Percentiles rank a stretch among this genome's conserved stretches.
Conservation (phyloP, 2,329 filamentous ascomycete genomes). For the Pseudogymnoascus sp. region DNA sequence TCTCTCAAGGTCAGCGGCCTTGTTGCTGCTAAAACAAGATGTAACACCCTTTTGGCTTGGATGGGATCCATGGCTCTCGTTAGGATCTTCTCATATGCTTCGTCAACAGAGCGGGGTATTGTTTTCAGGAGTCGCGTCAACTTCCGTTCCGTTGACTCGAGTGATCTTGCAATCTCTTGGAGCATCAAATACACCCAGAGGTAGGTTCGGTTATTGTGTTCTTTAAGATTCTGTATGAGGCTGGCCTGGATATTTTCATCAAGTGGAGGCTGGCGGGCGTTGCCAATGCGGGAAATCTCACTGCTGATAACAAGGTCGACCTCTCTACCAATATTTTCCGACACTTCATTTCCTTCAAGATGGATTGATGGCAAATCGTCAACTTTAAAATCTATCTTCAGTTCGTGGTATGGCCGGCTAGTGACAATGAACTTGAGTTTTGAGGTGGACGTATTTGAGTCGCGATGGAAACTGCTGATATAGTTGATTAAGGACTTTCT, state of each 20-base stretch:
- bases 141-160: not conserved
- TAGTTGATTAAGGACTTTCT: not conserved
- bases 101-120: constrained; percentile 8
- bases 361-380: not conserved
- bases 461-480: not conserved
- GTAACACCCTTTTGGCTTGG: constrained; percentile 6
- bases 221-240: constrained; percentile 7
- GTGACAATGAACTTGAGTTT: constrained; percentile 26
- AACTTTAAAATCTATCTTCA: constrained; percentile 1
- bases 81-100: constrained; percentile 12
- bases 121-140: not conserved
- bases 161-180: not conserved
- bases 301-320: constrained; percentile 10
- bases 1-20: constrained; percentile 13
- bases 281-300: not conserved
- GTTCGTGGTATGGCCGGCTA: constrained; percentile 11
- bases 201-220: constrained; percentile 13
- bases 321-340: constrained; percentile 11
- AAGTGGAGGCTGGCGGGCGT: not conserved
- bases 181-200: constrained; percentile 14
- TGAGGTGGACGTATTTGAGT: not conserved
- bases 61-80: not conserved
- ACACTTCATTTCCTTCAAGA: constrained; percentile 9
- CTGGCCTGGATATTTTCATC: not conserved
- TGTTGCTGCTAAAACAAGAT: constrained; percentile 10